Conservation (phyloP, 169 alveolate genomes). For the Plasmodium gaboni region DNA sequence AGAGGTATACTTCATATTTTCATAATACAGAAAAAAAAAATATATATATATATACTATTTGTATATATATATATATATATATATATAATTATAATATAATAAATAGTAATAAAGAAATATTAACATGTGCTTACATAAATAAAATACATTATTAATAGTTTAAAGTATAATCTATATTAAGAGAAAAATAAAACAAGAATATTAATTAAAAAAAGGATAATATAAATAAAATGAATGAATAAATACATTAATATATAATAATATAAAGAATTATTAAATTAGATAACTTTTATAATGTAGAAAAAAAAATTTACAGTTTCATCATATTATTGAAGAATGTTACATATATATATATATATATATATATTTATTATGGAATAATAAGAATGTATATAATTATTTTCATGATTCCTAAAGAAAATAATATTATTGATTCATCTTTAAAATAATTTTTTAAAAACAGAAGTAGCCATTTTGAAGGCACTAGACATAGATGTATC, state of each 20-base stretch:
- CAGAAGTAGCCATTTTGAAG: conserved; percentile 76
- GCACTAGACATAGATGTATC: conserved; percentile 75
- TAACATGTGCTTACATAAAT: conserved; percentile 21
- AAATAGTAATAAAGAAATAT: conserved; percentile 39
- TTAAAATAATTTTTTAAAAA: conserved; percentile 74
- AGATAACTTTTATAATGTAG: too few relatives aligned
- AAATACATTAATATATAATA: not conserved
- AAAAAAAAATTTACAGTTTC: too few relatives aligned
- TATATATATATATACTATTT: not conserved
- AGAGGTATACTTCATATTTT: conserved; percentile 11
- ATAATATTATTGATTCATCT: not conserved
- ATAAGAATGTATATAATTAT: too few relatives aligned
- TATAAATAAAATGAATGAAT: not conserved
- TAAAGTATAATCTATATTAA: conserved; percentile 19
- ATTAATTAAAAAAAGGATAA: conserved; percentile 5
- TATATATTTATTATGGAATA: too few relatives aligned
- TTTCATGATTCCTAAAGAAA: too few relatives aligned
- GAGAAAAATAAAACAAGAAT: conserved; percentile 39
- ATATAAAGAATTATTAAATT: not conserved
- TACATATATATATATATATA: too few relatives aligned
- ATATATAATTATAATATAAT: conserved; percentile 1
- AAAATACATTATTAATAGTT: conserved; percentile 46
- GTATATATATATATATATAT: conserved; percentile 17
- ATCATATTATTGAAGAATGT: too few relatives aligned
- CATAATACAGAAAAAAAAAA: conserved; percentile 67